Conservation (phyloP, 768 basidiomycete genomes). For the Lactarius trivialis region DNA sequence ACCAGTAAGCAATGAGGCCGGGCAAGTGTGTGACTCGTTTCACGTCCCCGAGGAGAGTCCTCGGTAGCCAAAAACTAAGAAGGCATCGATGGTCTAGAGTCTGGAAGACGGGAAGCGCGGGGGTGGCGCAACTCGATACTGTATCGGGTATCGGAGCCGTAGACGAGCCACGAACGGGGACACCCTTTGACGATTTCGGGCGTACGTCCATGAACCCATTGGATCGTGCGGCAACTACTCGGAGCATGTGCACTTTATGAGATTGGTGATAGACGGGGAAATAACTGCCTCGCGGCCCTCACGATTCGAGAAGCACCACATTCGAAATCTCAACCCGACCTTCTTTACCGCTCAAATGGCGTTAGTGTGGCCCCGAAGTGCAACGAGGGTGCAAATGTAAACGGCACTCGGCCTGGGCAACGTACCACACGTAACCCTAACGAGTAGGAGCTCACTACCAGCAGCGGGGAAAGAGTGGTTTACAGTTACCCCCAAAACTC, state of each 20-base stretch:
- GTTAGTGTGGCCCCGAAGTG: not conserved
- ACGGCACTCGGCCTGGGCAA: not conserved
- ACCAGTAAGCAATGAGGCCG: not conserved
- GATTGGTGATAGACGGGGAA: not conserved
- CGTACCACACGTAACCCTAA: not conserved
- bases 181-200: not conserved
- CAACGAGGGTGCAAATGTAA: not conserved
- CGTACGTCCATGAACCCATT: not conserved
- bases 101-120: conserved; percentile 23
- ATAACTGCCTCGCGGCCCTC: not conserved
- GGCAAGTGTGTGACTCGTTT: not conserved
- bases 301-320: not conserved
- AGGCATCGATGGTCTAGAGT: conserved; percentile 1
- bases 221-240: not conserved
- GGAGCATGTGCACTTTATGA: not conserved
- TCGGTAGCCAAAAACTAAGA: conserved; percentile 12
- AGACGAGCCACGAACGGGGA: not conserved
- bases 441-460: not conserved
- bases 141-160: not conserved
- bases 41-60: conserved; percentile 5
- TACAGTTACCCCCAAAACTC: no score
- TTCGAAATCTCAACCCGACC: not conserved
- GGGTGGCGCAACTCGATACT: not conserved
- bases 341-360: not conserved
- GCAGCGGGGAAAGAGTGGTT: not conserved